A percentile compares a stretch with the other conserved stretches of the same genome.
Evolutionary conservation across 139 green algal species (phyloP).

Genomic region (Monoraphidium neglectum): DNA sequence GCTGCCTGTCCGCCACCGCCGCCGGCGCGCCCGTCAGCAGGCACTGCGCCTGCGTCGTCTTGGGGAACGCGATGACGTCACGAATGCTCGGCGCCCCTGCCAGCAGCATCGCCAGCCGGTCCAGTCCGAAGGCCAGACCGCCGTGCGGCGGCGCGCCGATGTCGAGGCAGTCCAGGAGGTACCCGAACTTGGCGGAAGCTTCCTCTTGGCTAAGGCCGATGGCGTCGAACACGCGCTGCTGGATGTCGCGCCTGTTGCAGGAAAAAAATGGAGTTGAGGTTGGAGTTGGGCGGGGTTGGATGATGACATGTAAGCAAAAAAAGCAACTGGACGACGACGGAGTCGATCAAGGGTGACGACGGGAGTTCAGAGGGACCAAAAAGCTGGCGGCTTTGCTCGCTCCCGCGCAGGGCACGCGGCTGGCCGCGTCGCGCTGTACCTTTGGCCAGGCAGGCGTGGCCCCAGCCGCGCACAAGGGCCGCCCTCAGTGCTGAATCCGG

Average conservation of each 20-base stretch:
- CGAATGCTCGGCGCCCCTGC: constrained; percentile 82
- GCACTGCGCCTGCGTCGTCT: constrained; percentile 90
- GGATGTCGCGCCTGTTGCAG: constrained; percentile 76
- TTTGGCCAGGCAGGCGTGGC: too few species aligned
- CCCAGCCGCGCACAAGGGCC: too few species aligned
- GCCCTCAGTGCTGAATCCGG: too few species aligned
- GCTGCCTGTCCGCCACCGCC: constrained; percentile 56
- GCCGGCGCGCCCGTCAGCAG: constrained; percentile 82
- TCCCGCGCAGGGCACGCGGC: too few species aligned
- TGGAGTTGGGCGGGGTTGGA: background rate
- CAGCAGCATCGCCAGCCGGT: constrained; percentile 95
- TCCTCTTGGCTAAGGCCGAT: constrained; percentile 88
- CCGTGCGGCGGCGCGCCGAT: constrained; percentile 93
- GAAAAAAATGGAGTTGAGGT: background rate
- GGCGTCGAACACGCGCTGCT: constrained; percentile 88
- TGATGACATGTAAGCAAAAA: too few species aligned
- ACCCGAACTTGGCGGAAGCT: constrained; percentile 84
- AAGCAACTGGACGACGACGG: too few species aligned
- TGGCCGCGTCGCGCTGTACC: too few species aligned
- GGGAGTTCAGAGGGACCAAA: too few species aligned
- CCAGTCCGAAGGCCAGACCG: constrained; percentile 92
- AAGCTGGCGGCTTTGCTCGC: too few species aligned
- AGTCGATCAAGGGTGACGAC: too few species aligned
- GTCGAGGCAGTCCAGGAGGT: constrained; percentile 83
- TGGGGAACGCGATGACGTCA: constrained; percentile 99